Conservation (phyloP, 1,139 yeast genomes). For the Diutina pseudorugosa region DNA sequence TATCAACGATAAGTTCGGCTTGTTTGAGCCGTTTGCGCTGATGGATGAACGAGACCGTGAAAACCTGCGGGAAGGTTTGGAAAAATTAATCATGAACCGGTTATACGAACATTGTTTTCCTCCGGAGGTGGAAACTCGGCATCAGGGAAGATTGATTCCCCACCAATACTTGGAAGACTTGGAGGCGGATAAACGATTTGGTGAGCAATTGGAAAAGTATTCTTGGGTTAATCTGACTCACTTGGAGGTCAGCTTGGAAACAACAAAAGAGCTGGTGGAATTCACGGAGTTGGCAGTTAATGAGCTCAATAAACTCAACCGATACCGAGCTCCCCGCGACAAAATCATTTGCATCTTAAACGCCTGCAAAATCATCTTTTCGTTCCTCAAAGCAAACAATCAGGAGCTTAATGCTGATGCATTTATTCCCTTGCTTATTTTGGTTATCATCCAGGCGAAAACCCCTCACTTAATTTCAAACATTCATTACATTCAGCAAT, state of each 20-base stretch:
- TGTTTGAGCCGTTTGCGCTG: slow-evolving; percentile 63
- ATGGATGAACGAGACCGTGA: slow-evolving; percentile 47
- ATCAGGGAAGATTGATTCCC: slow-evolving; percentile 25
- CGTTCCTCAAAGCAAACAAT: slow-evolving; percentile 62
- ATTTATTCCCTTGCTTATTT: slow-evolving; percentile 77
- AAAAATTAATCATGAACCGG: slow-evolving; percentile 83
- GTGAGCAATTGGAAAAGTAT: slow-evolving; percentile 48
- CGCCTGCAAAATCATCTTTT: slow-evolving; percentile 86
- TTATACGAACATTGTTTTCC: slow-evolving; percentile 70
- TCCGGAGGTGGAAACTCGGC: slow-evolving; percentile 43
- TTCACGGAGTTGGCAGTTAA: slow-evolving; percentile 61
- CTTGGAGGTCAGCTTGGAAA: slow-evolving; percentile 53
- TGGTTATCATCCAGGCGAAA: slow-evolving; percentile 61
- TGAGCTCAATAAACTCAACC: slow-evolving; percentile 66
- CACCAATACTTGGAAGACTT: slow-evolving; percentile 38
- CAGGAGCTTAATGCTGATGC: slow-evolving; percentile 81
- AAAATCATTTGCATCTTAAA: slow-evolving; percentile 85
- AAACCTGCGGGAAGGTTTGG: slow-evolving; percentile 84
- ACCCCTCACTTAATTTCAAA: slow-evolving; percentile 59
- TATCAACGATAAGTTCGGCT: slow-evolving; percentile 51
- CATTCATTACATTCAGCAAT: slow-evolving; percentile 73
- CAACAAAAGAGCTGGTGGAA: slow-evolving; percentile 9
- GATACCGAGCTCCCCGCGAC: slow-evolving; percentile 87
- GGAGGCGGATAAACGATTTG: slow-evolving; percentile 43
- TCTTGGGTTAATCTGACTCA: slow-evolving; percentile 72